Evolutionary conservation across 1,284 basidiomycete species (phyloP).

Genomic region (Fistulinella staudtii): DNA sequence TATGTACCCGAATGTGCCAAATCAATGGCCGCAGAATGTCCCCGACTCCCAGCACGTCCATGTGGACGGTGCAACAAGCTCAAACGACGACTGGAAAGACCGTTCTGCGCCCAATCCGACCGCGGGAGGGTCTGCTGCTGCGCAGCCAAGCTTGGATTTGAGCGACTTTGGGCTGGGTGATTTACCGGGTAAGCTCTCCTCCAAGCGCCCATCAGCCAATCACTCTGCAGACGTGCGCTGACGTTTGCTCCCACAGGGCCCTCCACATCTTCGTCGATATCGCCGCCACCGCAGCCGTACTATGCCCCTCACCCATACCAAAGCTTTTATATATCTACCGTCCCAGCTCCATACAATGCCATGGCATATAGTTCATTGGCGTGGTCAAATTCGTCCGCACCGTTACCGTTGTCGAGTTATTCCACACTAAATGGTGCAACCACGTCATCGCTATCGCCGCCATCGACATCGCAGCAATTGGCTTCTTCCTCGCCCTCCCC

Average conservation of each 20-base stretch:
- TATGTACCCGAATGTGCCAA: conserved; percentile 48
- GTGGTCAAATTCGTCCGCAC: conserved; percentile 42
- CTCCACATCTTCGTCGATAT: conserved; percentile 36
- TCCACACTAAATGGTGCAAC: conserved; percentile 74
- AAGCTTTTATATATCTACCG: conserved; percentile 38
- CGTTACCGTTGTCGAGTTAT: conserved; percentile 66
- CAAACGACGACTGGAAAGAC: conserved; percentile 49
- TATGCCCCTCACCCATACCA: conserved; percentile 36
- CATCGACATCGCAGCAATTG: conserved; percentile 34
- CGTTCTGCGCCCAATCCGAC: conserved; percentile 25
- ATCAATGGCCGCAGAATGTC: conserved; percentile 50
- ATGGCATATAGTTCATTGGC: conserved; percentile 46
- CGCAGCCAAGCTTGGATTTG: conserved; percentile 39
- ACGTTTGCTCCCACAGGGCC: conserved; percentile 23
- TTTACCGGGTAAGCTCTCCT: conserved; percentile 34
- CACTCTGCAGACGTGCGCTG: conserved; percentile 12
- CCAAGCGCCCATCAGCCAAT: conserved; percentile 26
- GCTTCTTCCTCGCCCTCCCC: conserved; percentile 21
- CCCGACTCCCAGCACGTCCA: conserved; percentile 36
- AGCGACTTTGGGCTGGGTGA: conserved; percentile 42
- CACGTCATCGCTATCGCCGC: conserved; percentile 27
- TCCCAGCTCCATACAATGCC: conserved; percentile 50
- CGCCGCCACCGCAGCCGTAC: conserved; percentile 38
- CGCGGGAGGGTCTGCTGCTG: conserved; percentile 30
- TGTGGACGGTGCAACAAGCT: conserved; percentile 35